Evolutionary conservation across 345 rosid genomes (phyloP).

Genomic region (Salix purpurea): DNA sequence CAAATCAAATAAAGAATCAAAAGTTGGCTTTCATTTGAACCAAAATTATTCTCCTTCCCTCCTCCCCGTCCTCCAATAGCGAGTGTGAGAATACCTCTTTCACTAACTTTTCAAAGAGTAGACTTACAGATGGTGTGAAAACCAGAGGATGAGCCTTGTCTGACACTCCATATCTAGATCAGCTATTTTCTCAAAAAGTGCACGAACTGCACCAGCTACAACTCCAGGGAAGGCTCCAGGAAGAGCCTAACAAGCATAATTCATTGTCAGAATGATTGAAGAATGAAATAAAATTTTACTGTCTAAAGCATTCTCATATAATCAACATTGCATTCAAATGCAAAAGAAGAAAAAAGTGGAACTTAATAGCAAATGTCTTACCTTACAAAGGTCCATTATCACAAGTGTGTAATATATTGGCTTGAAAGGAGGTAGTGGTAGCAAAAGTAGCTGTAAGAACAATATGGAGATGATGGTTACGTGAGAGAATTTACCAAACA

Average conservation of each 20-base stretch:
- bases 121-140: conserved; percentile 96
- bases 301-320: background rate
- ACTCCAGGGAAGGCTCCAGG: conserved; percentile 99
- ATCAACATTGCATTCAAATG: no score
- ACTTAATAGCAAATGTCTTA: conserved; percentile 27
- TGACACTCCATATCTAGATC: conserved; percentile 96
- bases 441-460: conserved; percentile 74
- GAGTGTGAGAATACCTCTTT: background rate
- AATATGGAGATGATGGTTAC: background rate
- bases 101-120: background rate
- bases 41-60: no score
- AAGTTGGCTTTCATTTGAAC: no score
- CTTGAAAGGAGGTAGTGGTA: conserved; percentile 94
- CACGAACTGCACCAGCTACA: conserved; percentile 97
- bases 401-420: conserved; percentile 86
- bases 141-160: conserved; percentile 90
- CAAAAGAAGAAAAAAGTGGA: background rate
- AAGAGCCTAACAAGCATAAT: conserved; percentile 67
- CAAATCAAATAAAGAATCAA: no score
- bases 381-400: conserved; percentile 99
- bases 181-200: conserved; percentile 87
- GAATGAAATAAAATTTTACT: background rate
- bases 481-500: background rate
- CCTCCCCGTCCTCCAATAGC: no score
- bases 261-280: conserved; percentile 23